A percentile compares a stretch with the other conserved stretches of the same genome.
These are phyloP conservation scores for Pleurotus salmoneostramineus DNA, from an alignment of 768 basidiomycete species.

Conservation along the genomic window DNA sequence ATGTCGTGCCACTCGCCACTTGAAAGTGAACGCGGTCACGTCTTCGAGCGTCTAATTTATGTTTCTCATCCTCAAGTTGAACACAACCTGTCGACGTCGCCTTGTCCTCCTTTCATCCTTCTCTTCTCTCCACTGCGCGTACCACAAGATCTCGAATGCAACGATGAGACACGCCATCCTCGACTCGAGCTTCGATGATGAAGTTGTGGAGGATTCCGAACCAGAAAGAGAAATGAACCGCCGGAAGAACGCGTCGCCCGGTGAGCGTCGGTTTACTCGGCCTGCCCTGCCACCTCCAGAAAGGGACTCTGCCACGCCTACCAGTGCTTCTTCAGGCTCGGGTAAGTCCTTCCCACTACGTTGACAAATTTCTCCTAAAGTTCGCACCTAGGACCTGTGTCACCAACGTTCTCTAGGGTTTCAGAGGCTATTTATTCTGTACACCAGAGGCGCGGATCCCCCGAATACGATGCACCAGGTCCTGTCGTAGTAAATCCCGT, in stretches of 20 bases:
- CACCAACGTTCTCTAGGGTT: too few relatives aligned
- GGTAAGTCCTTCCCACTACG: too few relatives aligned
- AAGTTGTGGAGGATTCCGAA: slow-evolving; percentile 67
- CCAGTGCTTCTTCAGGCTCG: too few relatives aligned
- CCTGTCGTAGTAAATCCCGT: slow-evolving; percentile 11
- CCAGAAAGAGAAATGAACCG: slow-evolving; percentile 36
- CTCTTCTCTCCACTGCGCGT: not conserved
- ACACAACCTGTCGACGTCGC: not conserved
- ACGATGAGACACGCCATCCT: not conserved
- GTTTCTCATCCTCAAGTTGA: not conserved
- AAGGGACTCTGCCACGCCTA: too few relatives aligned
- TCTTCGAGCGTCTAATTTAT: not conserved
- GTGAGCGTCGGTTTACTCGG: not conserved
- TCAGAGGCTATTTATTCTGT: too few relatives aligned
- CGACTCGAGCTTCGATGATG: slow-evolving; percentile 16
- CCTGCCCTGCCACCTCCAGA: not conserved
- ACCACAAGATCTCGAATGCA: not conserved
- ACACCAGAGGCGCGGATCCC: too few relatives aligned
- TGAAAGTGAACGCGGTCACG: not conserved
- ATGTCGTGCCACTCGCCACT: not conserved
- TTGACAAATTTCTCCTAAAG: too few relatives aligned
- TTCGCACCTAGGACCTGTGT: too few relatives aligned
- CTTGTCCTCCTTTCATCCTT: not conserved
- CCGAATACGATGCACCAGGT: too few relatives aligned
- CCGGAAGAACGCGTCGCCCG: not conserved